Base-by-base conservation (phyloP, 2,329 filamentous ascomycete genomes). In the Westerdykella ornata region DNA sequence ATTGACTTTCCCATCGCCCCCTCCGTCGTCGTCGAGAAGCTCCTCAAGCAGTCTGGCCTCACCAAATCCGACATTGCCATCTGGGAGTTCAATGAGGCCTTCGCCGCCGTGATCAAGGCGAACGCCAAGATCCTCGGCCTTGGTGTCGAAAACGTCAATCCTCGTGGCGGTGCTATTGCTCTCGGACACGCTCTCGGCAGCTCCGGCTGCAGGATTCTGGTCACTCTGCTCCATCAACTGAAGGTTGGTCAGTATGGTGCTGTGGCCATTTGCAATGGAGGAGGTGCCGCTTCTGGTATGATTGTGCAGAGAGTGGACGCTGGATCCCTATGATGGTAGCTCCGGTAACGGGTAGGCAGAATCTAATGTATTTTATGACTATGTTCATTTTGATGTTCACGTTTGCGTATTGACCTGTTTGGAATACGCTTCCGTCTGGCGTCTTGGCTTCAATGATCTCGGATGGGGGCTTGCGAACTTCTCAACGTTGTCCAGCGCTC, bases 21-120 rank as follows among this genome's bases (percentile, higher is more conserved):
- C 1, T 78, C 92, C 30, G 89, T 94, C 67, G 90, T 90, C 4
- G 90, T 97, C 0, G 88, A 90, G 3, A 80, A 96, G 56, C 89
- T 89, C 9, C 75, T 98, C 38, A 78, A 88, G 67, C 78, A 89
- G 43, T 92, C 92, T 1, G 89, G 90, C 9, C 89, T 98, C 52
- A 87, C 80, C 50, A 88, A 89, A 68, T 84, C 94, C 35, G 85
- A 97, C 66, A 88, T 98, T 35, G 82, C 90, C 4, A 72, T 96
- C 16, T 97, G 92, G 90, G 92, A 97, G 66, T 95, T 98, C 68
- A 98, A 98, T 67, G 92, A 98, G 71, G 92, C 92, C 0, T 98
- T 98, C 63, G 90, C 92, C 19, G 87, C 86, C 4, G 89, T 96
- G 20, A 92, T 96, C 67, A 88, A 92, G 63, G 89, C 90, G 32